Base-by-base conservation (phyloP, 2,329 filamentous ascomycete species). In the Alternaria arbusti region DNA sequence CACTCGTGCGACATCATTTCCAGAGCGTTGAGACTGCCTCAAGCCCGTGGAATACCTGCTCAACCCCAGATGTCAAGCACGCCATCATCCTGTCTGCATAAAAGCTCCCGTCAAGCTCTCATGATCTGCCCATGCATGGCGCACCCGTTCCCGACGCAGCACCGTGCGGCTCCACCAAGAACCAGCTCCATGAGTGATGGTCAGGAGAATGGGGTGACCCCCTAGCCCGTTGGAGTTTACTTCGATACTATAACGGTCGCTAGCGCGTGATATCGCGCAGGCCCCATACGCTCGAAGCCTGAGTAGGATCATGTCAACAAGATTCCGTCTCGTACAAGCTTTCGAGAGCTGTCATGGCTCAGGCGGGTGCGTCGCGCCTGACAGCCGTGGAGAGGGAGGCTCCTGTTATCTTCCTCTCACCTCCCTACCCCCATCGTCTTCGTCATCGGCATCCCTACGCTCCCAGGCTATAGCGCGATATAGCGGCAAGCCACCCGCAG, bases 181-280 rank as follows among this genome's bases (percentile, higher is more conserved):
- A 46, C 26, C 45, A 43, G 36, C 54, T 8, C 36, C 49, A 36
- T 25, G 49, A 58, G 59, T 59, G 36, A 51, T 61, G 47, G 56
- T 26, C 52, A 51, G 36, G 40, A 45, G 30, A n/a, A 49, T 49
- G 36, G 50, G 17, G 30, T 43, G 43, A 54, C n/a, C 15, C 22
- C 13, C 65, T 72, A 71, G 59, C 57, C 60, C 2, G 40, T 57
- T 23, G 45, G 9, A 59, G 59, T 51, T 17, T 36, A 26, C 54
- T 28, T 56, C 45, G 51, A 60, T 63, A 55, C 69, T 64, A 30
- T 20, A 69, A 61, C 54, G 17, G 61, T 55, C 28, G 11, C 26
- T 74, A 67, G 71, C 56, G 70, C 54, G 68, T 70, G 70, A 70
- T 66, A 55, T 36, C 54, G 43, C 55, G 66, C 70, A 67, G 43